Evolutionary conservation across 2,329 filamentous ascomycete genomes (phyloP), one percentile per base, ranked within the genome.

Genomic region (Raffaelea albimanens): DNA sequence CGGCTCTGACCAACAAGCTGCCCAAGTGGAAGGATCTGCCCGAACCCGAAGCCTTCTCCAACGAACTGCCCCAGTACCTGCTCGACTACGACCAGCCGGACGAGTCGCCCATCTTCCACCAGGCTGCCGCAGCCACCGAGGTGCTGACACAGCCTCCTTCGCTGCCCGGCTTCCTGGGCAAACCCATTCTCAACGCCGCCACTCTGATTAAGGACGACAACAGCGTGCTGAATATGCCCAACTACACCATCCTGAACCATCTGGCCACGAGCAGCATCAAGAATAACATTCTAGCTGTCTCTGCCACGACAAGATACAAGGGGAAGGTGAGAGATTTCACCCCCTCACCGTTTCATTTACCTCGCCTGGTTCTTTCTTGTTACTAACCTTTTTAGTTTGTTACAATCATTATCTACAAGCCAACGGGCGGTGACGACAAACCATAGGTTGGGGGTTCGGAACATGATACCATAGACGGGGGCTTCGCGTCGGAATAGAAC

Each of bases 211-310:
- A 97, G 70, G 93, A 98, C 63, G 93, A 98, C 67, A 95, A 91
- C 65, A 96, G 90, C 67, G 93, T 98, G 52, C 70, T 98, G 53
- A 93, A 88, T 56, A 91, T 96, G 77, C 93, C 93, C 14, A 98
- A 97, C 59, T 91, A 98, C 61, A 96, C 93, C 0, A 88, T 97
- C 29, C 70, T 98, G 53, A 98, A 98, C 57, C 93, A 98, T 64
- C 71, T 98, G 56, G 91, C 91, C 43, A 98, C 93, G 3, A 97
- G 91, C 66, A 96, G 90, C 64, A 98, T 98, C 66, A 96, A 95
- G 71, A 89, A 95, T 56, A 90, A 91, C 53, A 87, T 97, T 22
- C 73, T 98, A 54, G 93, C 93, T 31, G 94, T 95, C 5, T 96
- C 90, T 59, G 91, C 88, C 14, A 98, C 93, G 5, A 98, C 93